Percentiles rank a stretch among this genome's conserved stretches.
These are phyloP conservation scores for Austropuccinia psidii DNA, from an alignment of 1,284 basidiomycete species.

Conservation along the genomic window DNA sequence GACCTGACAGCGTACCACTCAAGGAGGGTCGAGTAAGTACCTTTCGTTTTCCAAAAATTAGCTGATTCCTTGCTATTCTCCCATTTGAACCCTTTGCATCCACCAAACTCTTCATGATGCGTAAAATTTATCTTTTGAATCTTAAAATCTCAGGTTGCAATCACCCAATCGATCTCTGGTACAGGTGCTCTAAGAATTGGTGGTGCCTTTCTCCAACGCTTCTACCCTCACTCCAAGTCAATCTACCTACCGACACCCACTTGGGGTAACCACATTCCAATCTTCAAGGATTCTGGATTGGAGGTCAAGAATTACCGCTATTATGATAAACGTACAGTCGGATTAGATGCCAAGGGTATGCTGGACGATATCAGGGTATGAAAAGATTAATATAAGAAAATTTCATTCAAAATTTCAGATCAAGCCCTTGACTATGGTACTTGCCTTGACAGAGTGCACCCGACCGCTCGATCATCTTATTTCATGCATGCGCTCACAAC, in stretches of 20 bases:
- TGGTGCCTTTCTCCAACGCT: constrained; percentile 81
- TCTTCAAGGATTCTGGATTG: constrained; percentile 72
- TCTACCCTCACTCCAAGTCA: constrained; percentile 77
- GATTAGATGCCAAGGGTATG: constrained; percentile 48
- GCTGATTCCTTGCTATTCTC: neutral
- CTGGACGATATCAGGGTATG: constrained; percentile 40
- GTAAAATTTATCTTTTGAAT: too few species aligned
- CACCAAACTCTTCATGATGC: neutral
- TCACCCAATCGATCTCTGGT: constrained; percentile 94
- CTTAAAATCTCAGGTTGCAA: constrained; percentile 73
- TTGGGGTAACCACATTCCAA: constrained; percentile 90
- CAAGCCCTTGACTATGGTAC: neutral
- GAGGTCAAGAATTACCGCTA: constrained; percentile 80
- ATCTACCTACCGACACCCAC: constrained; percentile 92
- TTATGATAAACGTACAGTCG: constrained; percentile 49
- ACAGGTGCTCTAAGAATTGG: constrained; percentile 96
- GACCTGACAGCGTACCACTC: constrained; percentile 67
- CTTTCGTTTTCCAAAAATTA: too few species aligned
- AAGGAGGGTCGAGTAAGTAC: constrained; percentile 64
- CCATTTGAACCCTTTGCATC: neutral
- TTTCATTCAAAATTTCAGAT: neutral
- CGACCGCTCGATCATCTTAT: constrained; percentile 46
- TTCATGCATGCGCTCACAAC: constrained; percentile 49
- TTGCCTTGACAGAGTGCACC: constrained; percentile 39
- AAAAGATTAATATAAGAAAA: neutral